Evolutionary conservation across 148 eudicot genomes (phyloP).

Genomic region (Heliosperma pusillum): DNA sequence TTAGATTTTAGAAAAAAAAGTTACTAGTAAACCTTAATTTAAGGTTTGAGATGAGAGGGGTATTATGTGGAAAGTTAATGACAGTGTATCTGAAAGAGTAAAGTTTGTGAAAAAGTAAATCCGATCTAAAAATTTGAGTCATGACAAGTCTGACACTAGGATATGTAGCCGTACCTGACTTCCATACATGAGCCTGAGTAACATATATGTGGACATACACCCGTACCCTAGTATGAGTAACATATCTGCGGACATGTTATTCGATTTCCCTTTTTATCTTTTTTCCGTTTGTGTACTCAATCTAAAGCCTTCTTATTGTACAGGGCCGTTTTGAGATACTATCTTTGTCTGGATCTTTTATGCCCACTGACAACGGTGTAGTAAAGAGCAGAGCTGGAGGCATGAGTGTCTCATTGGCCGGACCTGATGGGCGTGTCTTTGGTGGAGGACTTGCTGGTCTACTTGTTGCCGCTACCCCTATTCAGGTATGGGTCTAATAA

Average conservation of each 20-base stretch:
- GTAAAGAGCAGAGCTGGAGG: conserved; percentile 89
- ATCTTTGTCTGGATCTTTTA: conserved; percentile 83
- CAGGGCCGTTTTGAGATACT: conserved; percentile 97
- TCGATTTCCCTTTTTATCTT: background rate
- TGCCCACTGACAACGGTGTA: conserved; percentile 70
- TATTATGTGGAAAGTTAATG: too few relatives aligned
- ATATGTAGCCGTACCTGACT: too few relatives aligned
- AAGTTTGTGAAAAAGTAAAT: too few relatives aligned
- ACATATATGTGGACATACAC: too few relatives aligned
- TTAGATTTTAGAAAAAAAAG: too few relatives aligned
- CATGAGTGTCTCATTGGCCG: conserved; percentile 89
- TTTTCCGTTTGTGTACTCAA: background rate
- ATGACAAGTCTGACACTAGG: too few relatives aligned
- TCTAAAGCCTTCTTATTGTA: conserved; percentile 4
- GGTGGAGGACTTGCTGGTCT: conserved; percentile 96
- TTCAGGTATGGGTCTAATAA: conserved; percentile 92
- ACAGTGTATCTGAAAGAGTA: too few relatives aligned
- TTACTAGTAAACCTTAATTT: too few relatives aligned
- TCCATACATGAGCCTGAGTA: too few relatives aligned
- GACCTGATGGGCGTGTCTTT: conserved; percentile 90
- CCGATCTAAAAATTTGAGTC: too few relatives aligned
- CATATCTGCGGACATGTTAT: background rate
- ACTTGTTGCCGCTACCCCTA: conserved; percentile 84
- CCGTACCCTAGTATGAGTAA: background rate
- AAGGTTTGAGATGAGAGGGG: too few relatives aligned